Evolutionary conservation across 768 basidiomycete genomes (phyloP), one percentile per base, ranked within the genome.

Genomic region (Pisolithus marmoratus): DNA sequence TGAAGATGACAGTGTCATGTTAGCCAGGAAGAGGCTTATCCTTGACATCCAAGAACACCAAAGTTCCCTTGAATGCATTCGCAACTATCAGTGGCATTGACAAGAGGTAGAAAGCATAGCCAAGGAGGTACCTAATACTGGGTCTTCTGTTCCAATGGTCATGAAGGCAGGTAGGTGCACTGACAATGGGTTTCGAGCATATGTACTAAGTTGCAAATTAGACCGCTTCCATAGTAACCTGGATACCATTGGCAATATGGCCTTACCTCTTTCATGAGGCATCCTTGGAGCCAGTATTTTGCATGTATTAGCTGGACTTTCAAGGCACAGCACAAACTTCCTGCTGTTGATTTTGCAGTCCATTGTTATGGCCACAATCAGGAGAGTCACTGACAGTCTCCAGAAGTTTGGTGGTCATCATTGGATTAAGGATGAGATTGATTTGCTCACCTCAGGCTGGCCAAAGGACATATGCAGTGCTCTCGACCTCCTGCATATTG

Each of bases 381-480:
- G 29, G 29, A 29, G 11, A 29, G 29, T 29, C 8, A 9, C 29
- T 9, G 29, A 9, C 1, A 3, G 8, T 29, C 8, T 29, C 29
- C 29, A 5, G 29, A 19, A 2, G 1, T 14, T 7, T 23, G 19
- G 22, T 7, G 3, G 22, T 23, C 40, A 41, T 19, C 40, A 41
- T 41, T 12, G 2, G 4, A 34, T 41, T 8, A 41, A 19, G 40
- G 40, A 45, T 14, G n/a, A 29, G 9, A 45, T 27, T 2, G 2
- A 22, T n/a, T n/a, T 27, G n/a, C 19, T 31, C 24, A 22, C 27
- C 19, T 31, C 27, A 7, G 19, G 27, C 9, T 45, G 24, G 44
- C 62, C 63, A 11, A 38, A 24, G 12, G 61, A 64, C 38, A 49
- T 59, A 15, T 51, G 56, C 19, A 57, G 56, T 12, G 55, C 60